Conservation (phyloP, 495 filamentous ascomycete species). For the Talaromyces wortmannii region DNA sequence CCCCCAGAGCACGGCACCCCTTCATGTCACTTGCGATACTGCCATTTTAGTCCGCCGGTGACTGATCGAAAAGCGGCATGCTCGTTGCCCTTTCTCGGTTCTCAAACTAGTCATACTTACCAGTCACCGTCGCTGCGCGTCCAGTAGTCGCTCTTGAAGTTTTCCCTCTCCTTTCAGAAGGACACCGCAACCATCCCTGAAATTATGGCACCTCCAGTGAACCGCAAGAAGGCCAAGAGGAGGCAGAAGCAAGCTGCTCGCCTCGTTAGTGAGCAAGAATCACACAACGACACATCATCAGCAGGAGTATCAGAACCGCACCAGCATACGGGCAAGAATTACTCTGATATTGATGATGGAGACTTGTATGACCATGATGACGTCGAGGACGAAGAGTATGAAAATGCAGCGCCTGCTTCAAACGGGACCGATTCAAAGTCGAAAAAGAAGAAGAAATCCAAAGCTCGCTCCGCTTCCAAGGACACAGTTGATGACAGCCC, state of each 20-base stretch:
- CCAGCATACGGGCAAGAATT: background rate
- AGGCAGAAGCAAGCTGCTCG: constrained; percentile 70
- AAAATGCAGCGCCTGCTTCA: constrained; percentile 5
- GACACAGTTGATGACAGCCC: constrained; percentile 29
- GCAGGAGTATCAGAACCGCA: constrained; percentile 13
- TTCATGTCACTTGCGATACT: background rate
- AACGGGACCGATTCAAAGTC: constrained; percentile 20
- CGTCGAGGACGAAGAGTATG: constrained; percentile 14
- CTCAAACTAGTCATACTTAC: background rate
- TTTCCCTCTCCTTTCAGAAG: background rate
- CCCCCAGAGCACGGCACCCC: background rate
- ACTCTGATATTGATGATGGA: constrained; percentile 10
- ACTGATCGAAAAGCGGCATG: constrained; percentile 3
- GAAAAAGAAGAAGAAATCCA: constrained; percentile 44
- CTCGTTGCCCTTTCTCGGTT: constrained; percentile 2
- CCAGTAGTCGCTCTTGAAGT: background rate
- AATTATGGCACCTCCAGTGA: constrained; percentile 47
- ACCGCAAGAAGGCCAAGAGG: constrained; percentile 89
- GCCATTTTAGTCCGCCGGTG: background rate
- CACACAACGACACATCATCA: constrained; percentile 16
- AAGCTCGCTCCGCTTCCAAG: constrained; percentile 28
- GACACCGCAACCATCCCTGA: constrained; percentile 8
- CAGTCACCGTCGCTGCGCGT: background rate
- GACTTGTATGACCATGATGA: constrained; percentile 25
- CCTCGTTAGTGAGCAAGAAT: constrained; percentile 49